Evolutionary conservation across 352 stramenopile genomes (phyloP), one percentile per base, ranked within the genome.

Genomic region (Sclerospora graminicola): DNA sequence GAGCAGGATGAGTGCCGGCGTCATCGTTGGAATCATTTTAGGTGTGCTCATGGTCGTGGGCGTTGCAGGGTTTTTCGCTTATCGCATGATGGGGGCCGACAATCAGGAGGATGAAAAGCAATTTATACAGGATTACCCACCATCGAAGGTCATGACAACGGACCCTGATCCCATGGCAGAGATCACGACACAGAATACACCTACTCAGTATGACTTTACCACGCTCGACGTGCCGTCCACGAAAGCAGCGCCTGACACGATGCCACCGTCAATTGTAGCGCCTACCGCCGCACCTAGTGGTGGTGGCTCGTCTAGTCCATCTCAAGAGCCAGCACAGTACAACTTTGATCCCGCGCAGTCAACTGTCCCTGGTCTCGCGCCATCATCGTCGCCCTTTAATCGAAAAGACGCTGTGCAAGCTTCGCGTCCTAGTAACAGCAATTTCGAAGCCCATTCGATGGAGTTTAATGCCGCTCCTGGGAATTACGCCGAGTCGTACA

Each of bases 401-500:
- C 36, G 49, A 24, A 71, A 69, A 36, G 59, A 67, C 13, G 38
- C 59, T 0, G 55, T 67, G 29, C 50, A 66, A 26, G 47, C 54
- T 16, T 86, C 66, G 29, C 60, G 60, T 39, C 66, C 63, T 16
- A 76, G 67, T 20, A 45, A 52, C 20, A 68, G 44, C 50, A 73
- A 69, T 33, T 73, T 81, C 20, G 66, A 82, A 24, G 66, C 70
- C 14, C 57, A 70, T 14, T 69, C 68, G 28, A 75, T 73, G 51
- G 62, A 77, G 45, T 77, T 76, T 28, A 68, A 66, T 35, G 51
- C 62, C 30, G 57, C 45, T 15, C 37, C 56, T 11, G 58, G 58
- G 15, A 83, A 67, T 36, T 73, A 74, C 29, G 62, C 58, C 14
- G 64, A 75, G 47, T 78, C 64, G 5, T 84, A 73, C 54, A 67